Conservation (phyloP, 2,329 filamentous ascomycete species). For the Trichoderma semiorbis region DNA sequence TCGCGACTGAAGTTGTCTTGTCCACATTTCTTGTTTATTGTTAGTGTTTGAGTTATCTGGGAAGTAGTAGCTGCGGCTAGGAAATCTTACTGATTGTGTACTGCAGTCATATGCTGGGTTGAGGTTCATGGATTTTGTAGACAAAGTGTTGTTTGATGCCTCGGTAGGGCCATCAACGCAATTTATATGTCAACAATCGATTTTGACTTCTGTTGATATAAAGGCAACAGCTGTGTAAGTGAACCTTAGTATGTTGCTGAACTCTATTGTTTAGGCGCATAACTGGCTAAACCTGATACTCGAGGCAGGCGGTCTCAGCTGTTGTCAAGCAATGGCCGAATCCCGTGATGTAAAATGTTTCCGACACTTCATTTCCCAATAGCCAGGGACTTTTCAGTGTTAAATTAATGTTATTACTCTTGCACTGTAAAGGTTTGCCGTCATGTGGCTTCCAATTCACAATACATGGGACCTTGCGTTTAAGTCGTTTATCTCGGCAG, state of each 20-base stretch:
- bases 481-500: neutral
- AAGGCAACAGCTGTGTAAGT: neutral
- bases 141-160: neutral
- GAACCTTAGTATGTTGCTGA: neutral
- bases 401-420: neutral
- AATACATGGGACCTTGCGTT: neutral
- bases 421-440: neutral
- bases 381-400: neutral
- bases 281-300: neutral
- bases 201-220: neutral
- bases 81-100: neutral
- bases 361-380: neutral
- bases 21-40: neutral
- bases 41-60: neutral
- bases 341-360: neutral
- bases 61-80: neutral
- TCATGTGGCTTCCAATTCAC: neutral
- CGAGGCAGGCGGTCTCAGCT: neutral
- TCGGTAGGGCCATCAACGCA: neutral
- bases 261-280: neutral
- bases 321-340: neutral
- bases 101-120: accelerated
- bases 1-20: neutral
- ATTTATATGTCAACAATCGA: neutral
- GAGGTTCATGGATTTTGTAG: neutral